Conservation (phyloP, 2,329 filamentous ascomycete genomes). For the Fusarium tuaranense region DNA sequence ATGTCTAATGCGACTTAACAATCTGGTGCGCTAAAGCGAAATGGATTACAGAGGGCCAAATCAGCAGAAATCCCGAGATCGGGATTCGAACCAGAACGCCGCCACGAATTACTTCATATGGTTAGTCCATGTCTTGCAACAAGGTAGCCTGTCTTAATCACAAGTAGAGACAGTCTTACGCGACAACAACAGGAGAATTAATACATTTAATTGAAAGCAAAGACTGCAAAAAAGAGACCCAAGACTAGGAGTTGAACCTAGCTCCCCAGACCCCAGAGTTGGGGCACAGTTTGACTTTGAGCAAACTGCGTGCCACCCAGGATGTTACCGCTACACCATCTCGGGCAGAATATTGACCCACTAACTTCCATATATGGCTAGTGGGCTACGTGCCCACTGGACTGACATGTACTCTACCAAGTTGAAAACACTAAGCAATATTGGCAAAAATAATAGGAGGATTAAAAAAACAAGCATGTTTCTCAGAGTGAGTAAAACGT, state of each 20-base stretch:
- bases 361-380: neutral
- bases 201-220: neutral
- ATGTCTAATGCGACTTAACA: neutral
- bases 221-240: neutral
- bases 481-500: neutral
- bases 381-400: accelerated
- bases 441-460: neutral
- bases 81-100: neutral
- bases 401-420: too few species aligned
- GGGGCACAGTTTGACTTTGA: neutral
- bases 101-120: neutral
- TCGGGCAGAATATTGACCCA: neutral
- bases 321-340: neutral
- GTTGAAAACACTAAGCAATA: too few species aligned
- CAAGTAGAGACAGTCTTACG: neutral
- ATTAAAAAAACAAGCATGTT: neutral
- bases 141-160: neutral
- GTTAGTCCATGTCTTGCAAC: too few species aligned
- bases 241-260: neutral
- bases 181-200: neutral
- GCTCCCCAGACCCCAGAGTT: neutral
- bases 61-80: neutral
- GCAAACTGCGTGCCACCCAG: neutral
- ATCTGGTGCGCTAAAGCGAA: neutral
- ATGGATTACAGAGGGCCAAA: neutral